Evolutionary conservation across 2,329 filamentous ascomycete species (phyloP).

Genomic region (Sporothrix variecibatus): DNA sequence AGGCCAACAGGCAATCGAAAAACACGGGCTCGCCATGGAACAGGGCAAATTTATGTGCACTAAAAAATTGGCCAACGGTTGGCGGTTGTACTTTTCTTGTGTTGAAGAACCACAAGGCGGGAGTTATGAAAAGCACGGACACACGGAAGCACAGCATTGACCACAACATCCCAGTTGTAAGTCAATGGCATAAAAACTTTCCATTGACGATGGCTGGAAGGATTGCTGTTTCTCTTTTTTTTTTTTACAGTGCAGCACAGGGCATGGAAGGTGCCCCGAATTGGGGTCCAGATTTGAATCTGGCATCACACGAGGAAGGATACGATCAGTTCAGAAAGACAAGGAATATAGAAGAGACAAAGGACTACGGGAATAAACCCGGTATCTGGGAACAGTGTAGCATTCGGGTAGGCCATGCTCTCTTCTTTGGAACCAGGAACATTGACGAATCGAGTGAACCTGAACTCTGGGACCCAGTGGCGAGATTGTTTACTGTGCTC

Average conservation of each 20-base stretch:
- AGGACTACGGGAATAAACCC: not conserved
- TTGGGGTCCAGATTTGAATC: not conserved
- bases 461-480: not conserved
- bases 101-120: not conserved
- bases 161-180: not conserved
- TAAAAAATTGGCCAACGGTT: not conserved
- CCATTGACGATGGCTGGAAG: not conserved
- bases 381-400: not conserved
- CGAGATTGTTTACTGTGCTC: not conserved
- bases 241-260: not conserved
- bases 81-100: not conserved
- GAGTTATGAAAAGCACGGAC: not conserved
- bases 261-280: not conserved
- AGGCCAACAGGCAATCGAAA: not conserved
- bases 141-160: not conserved
- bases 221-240: not conserved
- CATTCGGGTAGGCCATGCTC: not conserved
- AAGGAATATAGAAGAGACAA: not conserved
- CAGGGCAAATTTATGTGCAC: not conserved
- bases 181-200: not conserved
- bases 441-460: not conserved
- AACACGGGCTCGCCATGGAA: conserved; percentile 4
- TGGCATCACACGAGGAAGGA: not conserved
- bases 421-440: not conserved
- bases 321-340: not conserved